Evolutionary conservation across 768 basidiomycete genomes (phyloP), one percentile per base, ranked within the genome.

Genomic region (Plicaturopsis crispa): DNA sequence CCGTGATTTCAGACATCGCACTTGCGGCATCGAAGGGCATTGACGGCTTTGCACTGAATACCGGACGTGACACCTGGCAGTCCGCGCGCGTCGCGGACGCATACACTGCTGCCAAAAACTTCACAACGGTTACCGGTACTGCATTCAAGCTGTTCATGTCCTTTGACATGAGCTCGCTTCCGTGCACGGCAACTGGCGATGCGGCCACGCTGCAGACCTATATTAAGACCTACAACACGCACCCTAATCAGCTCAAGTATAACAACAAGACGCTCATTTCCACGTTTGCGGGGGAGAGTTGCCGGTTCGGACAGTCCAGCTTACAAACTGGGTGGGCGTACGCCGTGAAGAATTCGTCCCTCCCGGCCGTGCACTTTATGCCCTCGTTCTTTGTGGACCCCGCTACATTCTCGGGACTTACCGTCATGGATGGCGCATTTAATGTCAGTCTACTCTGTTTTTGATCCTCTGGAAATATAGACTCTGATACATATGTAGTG

Each of bases 1-100:
- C n/a, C n/a, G n/a, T n/a, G n/a, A n/a, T n/a, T n/a, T 38, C 45
- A 54, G 80, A 80, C 47, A 77, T 82, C 35, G 31, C 36, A 2
- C 55, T 67, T 8, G 80, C 80, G 1, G 46, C 62, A 13, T 63
- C 66, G 2, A 62, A 65, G 38, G 75, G 70, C 38, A 73, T 68
- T 11, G 78, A 81, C 43, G 81, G 73, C 0, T 66, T 81, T 38
- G 79, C 79, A 0, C 57, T 82, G 20, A 84, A 84, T 56, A 62
- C 80, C 31, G 80, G 81, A 26, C 56, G 60, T 4, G 67, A 73
- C 41, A 45, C 54, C 7, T 82, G 78, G 73, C 70, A 78, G 45
- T 58, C 57, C 14, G 48, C 39, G 4, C 72, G 72, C 36, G 54
- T 78, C 7, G 58, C 51, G 6, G 63, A 64, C 14, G 79, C 80